Conservation (phyloP, 768 basidiomycete species). For the Naganishia vishniacii region DNA sequence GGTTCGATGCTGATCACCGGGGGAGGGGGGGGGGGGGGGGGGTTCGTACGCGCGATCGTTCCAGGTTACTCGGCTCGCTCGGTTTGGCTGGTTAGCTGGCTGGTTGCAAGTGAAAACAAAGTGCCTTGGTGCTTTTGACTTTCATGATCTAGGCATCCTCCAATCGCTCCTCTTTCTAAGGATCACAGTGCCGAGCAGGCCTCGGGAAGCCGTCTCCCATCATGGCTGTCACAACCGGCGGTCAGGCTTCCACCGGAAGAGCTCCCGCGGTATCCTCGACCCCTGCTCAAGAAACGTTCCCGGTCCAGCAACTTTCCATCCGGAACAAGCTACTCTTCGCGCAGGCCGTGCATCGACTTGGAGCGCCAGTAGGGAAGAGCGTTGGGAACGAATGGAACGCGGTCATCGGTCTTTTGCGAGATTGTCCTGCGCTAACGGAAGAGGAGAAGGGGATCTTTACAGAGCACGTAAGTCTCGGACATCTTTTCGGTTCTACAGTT, state of each 20-base stretch:
- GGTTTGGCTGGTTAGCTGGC: no score
- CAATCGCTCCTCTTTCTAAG: no score
- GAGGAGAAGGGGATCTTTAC: constrained; percentile 20
- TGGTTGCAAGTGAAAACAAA: no score
- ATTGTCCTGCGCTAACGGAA: constrained; percentile 20
- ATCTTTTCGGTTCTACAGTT: neutral
- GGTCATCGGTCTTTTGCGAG: constrained; percentile 1
- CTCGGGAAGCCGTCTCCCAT: no score
- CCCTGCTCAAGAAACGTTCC: neutral
- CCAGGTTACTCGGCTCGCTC: no score
- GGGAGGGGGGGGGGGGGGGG: no score
- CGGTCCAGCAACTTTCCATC: neutral
- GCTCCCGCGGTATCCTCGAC: neutral
- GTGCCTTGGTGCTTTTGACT: no score
- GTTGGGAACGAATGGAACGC: constrained; percentile 16
- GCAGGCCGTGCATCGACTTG: constrained; percentile 79
- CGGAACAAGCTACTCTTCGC: constrained; percentile 71
- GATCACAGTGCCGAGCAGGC: no score
- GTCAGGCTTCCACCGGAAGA: constrained; percentile 14
- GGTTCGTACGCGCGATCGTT: no score
- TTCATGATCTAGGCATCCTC: no score
- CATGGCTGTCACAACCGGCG: constrained; percentile 17
- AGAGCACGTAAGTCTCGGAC: constrained; percentile 8
- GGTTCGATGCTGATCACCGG: no score
- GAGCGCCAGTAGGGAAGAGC: constrained; percentile 44